Evolutionary conservation across 2,329 filamentous ascomycete species (phyloP).

Genomic region (Aspergillus bombycis): DNA sequence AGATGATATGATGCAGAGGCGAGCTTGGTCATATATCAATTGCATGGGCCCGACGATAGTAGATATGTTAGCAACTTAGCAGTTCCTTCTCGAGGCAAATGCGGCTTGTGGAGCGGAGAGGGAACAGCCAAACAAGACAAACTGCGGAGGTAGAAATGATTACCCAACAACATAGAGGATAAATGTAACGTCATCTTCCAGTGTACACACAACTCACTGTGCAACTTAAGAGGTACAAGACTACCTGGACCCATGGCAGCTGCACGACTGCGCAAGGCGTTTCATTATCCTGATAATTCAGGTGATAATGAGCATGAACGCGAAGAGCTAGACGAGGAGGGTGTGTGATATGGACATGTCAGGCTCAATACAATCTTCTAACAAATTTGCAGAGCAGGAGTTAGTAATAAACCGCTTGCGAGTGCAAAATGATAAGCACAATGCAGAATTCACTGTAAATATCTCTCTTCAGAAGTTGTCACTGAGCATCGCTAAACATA

Average conservation of each 20-base stretch:
- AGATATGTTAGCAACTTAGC: background rate
- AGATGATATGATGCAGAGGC: background rate
- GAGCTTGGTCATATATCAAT: background rate
- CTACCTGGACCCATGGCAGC: conserved; percentile 48
- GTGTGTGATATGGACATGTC: conserved; percentile 43
- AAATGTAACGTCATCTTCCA: background rate
- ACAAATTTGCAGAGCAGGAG: conserved; percentile 43
- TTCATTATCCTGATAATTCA: conserved; percentile 71
- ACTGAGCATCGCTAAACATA: background rate
- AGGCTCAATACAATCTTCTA: conserved; percentile 8
- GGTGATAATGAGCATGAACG: conserved; percentile 57
- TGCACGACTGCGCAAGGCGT: conserved; percentile 73
- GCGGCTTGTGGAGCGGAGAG: background rate
- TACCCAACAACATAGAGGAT: background rate
- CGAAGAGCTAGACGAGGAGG: conserved; percentile 75
- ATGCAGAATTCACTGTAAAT: conserved; percentile 45
- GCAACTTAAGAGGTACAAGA: background rate
- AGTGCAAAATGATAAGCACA: conserved; percentile 40
- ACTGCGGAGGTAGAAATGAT: conserved; percentile 9
- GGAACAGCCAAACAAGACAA: conserved; percentile 22
- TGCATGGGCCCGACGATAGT: background rate
- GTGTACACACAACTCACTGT: background rate
- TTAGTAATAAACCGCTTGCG: conserved; percentile 41
- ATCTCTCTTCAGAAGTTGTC: conserved; percentile 6
- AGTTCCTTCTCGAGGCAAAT: background rate